These are phyloP conservation scores for Trametes sanguinea DNA, from an alignment of 768 basidiomycete genomes.

Conservation along the genomic window DNA sequence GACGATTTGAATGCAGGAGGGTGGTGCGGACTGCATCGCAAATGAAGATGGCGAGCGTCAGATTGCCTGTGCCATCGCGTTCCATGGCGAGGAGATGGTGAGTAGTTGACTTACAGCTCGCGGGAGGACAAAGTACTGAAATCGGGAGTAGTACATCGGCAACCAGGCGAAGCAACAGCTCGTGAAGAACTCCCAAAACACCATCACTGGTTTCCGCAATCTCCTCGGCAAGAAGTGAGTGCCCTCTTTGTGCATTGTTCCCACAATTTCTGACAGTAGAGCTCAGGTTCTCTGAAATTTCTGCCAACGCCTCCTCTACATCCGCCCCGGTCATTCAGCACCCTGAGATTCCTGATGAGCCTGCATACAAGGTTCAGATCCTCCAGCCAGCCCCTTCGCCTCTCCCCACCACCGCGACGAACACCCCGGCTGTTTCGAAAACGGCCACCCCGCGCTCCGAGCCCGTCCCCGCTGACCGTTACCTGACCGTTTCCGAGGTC, in stretches of 20 bases:
- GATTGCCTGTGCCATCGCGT: slow-evolving; percentile 92
- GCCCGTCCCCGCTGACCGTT: slow-evolving; percentile 64
- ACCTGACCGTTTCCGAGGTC: slow-evolving; percentile 82
- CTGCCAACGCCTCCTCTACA: slow-evolving; percentile 48
- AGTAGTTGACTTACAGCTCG: slow-evolving; percentile 33
- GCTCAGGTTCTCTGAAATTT: slow-evolving; percentile 72
- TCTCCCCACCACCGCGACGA: slow-evolving; percentile 48
- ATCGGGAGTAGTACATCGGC: slow-evolving; percentile 77
- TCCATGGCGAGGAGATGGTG: slow-evolving; percentile 89
- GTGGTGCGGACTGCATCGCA: slow-evolving; percentile 90
- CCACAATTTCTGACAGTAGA: neutral
- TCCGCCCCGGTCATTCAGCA: slow-evolving; percentile 81
- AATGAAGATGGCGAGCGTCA: slow-evolving; percentile 99
- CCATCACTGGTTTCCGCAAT: slow-evolving; percentile 93
- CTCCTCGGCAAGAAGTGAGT: slow-evolving; percentile 87
- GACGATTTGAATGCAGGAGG: slow-evolving; percentile 57
- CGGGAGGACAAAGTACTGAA: neutral
- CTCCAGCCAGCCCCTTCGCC: slow-evolving; percentile 78
- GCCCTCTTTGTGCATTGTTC: neutral
- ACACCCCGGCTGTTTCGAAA: slow-evolving; percentile 68
- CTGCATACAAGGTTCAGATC: slow-evolving; percentile 84
- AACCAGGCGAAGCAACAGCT: slow-evolving; percentile 93
- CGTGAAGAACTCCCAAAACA: slow-evolving; percentile 92
- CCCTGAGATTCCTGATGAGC: slow-evolving; percentile 65
- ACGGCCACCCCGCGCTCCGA: slow-evolving; percentile 73